A percentile compares a stretch with the other conserved stretches of the same genome.
Evolutionary conservation across 805 yeast species (phyloP).

Genomic region (Saccharomycopsis schoenii): DNA sequence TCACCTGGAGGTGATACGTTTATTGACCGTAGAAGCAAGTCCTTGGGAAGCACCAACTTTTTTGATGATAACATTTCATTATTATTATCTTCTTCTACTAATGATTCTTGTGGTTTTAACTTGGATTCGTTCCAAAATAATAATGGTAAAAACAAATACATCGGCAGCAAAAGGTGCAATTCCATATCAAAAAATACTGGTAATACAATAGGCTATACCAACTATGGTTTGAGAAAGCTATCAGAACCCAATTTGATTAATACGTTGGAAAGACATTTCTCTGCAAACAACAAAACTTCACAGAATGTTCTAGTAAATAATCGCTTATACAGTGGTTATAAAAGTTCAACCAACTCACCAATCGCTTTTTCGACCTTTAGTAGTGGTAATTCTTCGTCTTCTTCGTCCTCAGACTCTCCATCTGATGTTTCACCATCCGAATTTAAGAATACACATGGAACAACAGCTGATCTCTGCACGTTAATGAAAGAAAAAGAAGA

Average conservation of each 20-base stretch:
- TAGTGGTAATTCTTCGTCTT: background rate
- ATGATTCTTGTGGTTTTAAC: background rate
- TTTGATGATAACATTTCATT: background rate
- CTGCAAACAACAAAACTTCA: background rate
- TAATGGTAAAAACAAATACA: background rate
- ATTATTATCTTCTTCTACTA: background rate
- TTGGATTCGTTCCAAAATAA: background rate
- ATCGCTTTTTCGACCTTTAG: background rate
- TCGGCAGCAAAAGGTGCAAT: background rate
- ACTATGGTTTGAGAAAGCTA: background rate
- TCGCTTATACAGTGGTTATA: too few species aligned
- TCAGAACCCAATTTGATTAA: background rate
- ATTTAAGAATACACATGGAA: too few species aligned
- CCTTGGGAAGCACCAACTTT: too few species aligned
- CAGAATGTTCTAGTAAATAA: background rate
- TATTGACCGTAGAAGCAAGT: too few species aligned
- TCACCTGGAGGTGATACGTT: background rate
- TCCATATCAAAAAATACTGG: background rate
- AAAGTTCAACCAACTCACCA: background rate
- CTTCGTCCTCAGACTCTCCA: background rate
- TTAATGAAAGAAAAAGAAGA: too few species aligned
- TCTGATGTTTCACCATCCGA: background rate
- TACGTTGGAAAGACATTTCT: background rate
- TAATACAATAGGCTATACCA: background rate
- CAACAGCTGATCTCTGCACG: too few species aligned